These are phyloP conservation scores for Litchi chinensis DNA, from an alignment of 345 rosid genomes.

Conservation along the genomic window DNA sequence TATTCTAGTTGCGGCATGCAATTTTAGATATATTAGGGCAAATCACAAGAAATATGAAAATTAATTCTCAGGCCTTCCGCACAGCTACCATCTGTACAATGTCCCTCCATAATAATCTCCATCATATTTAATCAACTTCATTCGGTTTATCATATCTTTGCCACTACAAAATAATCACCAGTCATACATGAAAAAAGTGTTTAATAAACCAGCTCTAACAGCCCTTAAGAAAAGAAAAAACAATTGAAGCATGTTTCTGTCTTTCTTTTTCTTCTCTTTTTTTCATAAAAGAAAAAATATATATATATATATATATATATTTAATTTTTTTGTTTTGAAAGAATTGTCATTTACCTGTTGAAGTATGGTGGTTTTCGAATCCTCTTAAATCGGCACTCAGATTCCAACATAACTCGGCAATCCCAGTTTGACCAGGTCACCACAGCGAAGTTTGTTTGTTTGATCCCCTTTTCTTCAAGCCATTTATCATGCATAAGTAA, in stretches of 20 bases:
- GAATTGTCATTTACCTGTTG: slow-evolving; percentile 37
- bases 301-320: too few species aligned
- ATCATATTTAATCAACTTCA: not conserved
- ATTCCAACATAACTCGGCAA: slow-evolving; percentile 60
- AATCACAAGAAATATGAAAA: too few species aligned
- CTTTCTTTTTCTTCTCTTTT: not conserved
- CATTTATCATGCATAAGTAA: slow-evolving; percentile 56
- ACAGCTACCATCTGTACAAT: not conserved
- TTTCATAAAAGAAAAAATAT: not conserved
- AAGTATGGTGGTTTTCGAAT: slow-evolving; percentile 59
- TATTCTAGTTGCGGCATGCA: too few species aligned
- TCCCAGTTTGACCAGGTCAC: slow-evolving; percentile 70
- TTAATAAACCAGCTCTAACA: not conserved
- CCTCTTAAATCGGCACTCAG: slow-evolving; percentile 57
- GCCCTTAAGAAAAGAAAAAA: not conserved
- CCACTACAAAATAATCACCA: not conserved
- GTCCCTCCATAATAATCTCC: not conserved
- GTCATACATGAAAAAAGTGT: not conserved
- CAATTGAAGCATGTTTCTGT: not conserved
- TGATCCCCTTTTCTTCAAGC: slow-evolving; percentile 59
- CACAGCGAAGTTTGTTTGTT: slow-evolving; percentile 52
- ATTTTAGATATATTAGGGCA: too few species aligned
- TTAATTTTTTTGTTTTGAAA: not conserved
- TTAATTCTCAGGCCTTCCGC: too few species aligned
- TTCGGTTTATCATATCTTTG: not conserved